Evolutionary conservation across 2,329 filamentous ascomycete genomes (phyloP).

Genomic region (Colletotrichum scovillei): DNA sequence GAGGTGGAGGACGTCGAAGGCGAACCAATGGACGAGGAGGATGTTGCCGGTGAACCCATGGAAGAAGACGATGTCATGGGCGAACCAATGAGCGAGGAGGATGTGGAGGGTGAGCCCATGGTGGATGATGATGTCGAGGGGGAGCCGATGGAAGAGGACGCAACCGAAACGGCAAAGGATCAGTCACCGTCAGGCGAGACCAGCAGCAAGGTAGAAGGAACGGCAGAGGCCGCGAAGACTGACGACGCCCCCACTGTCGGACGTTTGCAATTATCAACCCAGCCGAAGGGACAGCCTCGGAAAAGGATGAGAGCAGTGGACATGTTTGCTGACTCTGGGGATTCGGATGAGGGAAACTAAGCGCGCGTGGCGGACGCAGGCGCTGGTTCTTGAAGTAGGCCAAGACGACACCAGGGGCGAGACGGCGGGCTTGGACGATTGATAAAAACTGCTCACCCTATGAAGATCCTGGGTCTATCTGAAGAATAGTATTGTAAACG

Average conservation of each 20-base stretch:
- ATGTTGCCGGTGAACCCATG: conserved; percentile 56
- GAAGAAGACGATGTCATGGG: conserved; percentile 57
- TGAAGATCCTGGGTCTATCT: conserved; percentile 6
- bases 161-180: conserved; percentile 36
- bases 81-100: conserved; percentile 54
- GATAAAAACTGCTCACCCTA: conserved; percentile 29
- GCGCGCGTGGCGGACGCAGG: conserved; percentile 4
- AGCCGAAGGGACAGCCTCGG: conserved; percentile 50
- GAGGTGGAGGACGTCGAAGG: conserved; percentile 53
- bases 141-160: conserved; percentile 58
- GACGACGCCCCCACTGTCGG: conserved; percentile 17
- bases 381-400: not conserved
- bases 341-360: conserved; percentile 48
- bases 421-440: conserved; percentile 15
- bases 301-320: conserved; percentile 82
- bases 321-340: conserved; percentile 87
- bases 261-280: conserved; percentile 40
- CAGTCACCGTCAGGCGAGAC: conserved; percentile 27
- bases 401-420: conserved; percentile 5
- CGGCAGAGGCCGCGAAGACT: conserved; percentile 37
- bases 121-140: conserved; percentile 63
- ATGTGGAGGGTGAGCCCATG: conserved; percentile 50
- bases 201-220: conserved; percentile 6
- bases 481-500: conserved; percentile 21
- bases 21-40: conserved; percentile 56